These are phyloP conservation scores for Beauveria brongniartii DNA, from an alignment of 2,329 filamentous ascomycete species.

Conservation along the genomic window DNA sequence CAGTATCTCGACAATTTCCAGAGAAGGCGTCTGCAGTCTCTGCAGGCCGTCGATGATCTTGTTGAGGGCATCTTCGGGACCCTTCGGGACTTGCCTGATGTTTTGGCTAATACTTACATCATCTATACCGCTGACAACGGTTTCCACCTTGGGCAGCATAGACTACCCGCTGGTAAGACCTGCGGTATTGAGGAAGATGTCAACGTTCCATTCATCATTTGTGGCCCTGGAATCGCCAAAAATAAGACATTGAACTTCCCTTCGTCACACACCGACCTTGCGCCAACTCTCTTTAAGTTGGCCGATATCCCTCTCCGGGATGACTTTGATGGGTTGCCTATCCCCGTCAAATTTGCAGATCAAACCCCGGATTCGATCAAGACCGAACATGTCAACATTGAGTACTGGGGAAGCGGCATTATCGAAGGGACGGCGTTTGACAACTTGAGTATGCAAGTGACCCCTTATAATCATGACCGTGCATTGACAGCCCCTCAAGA, in stretches of 20 bases:
- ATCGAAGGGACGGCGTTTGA: slow-evolving; percentile 15
- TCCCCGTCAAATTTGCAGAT: slow-evolving; percentile 25
- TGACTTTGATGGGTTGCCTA: slow-evolving; percentile 44
- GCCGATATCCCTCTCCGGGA: slow-evolving; percentile 25
- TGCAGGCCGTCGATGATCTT: slow-evolving; percentile 39
- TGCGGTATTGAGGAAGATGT: slow-evolving; percentile 45
- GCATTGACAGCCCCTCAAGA: slow-evolving; percentile 19
- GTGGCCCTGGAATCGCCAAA: slow-evolving; percentile 37
- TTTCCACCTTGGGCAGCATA: slow-evolving; percentile 46
- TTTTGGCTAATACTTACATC: slow-evolving; percentile 39
- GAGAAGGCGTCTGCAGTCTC: slow-evolving; percentile 31
- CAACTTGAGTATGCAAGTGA: slow-evolving; percentile 12
- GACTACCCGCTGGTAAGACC: slow-evolving; percentile 41
- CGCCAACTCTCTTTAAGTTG: slow-evolving; percentile 42
- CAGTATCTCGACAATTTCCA: slow-evolving; percentile 32
- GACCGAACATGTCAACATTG: slow-evolving; percentile 42
- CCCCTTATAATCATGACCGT: no score
- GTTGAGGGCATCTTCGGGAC: slow-evolving; percentile 30
- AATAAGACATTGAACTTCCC: slow-evolving; percentile 29
- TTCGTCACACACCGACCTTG: slow-evolving; percentile 46
- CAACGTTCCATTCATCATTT: slow-evolving; percentile 41
- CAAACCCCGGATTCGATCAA: slow-evolving; percentile 15
- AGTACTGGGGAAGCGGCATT: slow-evolving; percentile 40
- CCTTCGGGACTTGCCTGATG: slow-evolving; percentile 21
- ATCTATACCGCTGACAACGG: slow-evolving; percentile 46